A percentile compares a stretch with the other conserved stretches of the same genome.
phyloP scores from a whole-genome alignment of 805 yeast species.

The Candida corydali region DNA sequence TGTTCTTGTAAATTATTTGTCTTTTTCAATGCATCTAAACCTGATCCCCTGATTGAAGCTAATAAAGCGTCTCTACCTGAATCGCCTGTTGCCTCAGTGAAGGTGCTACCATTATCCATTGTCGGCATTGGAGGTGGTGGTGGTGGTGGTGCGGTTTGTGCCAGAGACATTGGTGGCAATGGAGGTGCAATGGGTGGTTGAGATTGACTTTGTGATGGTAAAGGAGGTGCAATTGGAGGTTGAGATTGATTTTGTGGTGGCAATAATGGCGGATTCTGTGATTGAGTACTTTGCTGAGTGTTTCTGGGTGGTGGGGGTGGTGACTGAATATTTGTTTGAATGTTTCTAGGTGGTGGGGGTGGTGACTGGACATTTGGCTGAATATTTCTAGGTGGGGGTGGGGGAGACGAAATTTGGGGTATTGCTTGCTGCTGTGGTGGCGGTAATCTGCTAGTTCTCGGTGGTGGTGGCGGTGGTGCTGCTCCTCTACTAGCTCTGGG shows the following conservation, averaged over 20 bases:
- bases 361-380: slow-evolving; percentile 29
- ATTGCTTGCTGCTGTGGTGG: slow-evolving; percentile 20
- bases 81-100: slow-evolving; percentile 28
- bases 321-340: not conserved
- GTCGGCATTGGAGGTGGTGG: slow-evolving; percentile 15
- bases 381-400: slow-evolving; percentile 8
- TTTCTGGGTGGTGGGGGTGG: slow-evolving; percentile 7
- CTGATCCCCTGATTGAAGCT: slow-evolving; percentile 82
- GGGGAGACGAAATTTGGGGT: slow-evolving; percentile 7
- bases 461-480: slow-evolving; percentile 24
- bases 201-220: slow-evolving; percentile 19
- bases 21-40: slow-evolving; percentile 63
- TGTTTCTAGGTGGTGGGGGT: slow-evolving; percentile 31
- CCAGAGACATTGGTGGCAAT: slow-evolving; percentile 15
- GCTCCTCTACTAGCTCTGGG: slow-evolving; percentile 15
- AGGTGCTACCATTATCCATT: slow-evolving; percentile 7
- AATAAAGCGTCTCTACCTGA: slow-evolving; percentile 74
- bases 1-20: slow-evolving; percentile 84
- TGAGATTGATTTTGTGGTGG: slow-evolving; percentile 1
- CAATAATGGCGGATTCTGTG: slow-evolving; percentile 9
- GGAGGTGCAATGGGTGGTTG: slow-evolving; percentile 18
- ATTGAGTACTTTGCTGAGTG: slow-evolving; percentile 17
- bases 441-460: slow-evolving; percentile 16
- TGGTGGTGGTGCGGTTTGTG: slow-evolving; percentile 19
- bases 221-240: slow-evolving; percentile 20